Percentiles rank a stretch among this genome's conserved stretches.
These are phyloP conservation scores for Tricholoma hemisulphureum DNA, from an alignment of 768 basidiomycete species.

Conservation along the genomic window DNA sequence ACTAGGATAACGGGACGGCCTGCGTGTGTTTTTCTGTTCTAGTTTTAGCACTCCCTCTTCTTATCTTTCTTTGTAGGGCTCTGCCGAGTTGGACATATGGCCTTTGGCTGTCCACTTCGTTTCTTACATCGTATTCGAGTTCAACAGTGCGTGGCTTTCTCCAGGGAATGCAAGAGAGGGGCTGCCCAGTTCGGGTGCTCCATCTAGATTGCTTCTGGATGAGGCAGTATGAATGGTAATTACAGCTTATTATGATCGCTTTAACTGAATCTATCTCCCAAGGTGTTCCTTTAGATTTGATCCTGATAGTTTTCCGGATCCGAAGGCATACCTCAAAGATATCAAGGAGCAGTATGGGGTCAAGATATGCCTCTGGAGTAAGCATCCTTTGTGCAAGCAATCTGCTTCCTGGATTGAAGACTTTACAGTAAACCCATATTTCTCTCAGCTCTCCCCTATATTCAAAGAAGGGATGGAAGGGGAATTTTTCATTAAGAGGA, in stretches of 20 bases:
- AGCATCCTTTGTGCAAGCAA: conserved; percentile 14
- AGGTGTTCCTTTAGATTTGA: conserved; percentile 79
- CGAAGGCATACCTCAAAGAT: conserved; percentile 57
- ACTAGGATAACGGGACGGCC: conserved; percentile 65
- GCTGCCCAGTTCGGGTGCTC: conserved; percentile 66
- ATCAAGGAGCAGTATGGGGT: conserved; percentile 63
- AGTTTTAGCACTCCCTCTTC: conserved; percentile 13
- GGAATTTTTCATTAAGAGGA: conserved; percentile 71
- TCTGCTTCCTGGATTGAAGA: background rate
- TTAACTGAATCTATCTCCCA: conserved; percentile 23
- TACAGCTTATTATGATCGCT: conserved; percentile 9
- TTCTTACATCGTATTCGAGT: conserved; percentile 67
- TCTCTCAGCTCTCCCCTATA: conserved; percentile 65
- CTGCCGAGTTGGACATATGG: conserved; percentile 76
- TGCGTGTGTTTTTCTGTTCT: conserved; percentile 35
- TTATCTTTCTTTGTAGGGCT: conserved; percentile 40
- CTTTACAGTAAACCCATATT: conserved; percentile 64
- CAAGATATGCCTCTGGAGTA: conserved; percentile 74
- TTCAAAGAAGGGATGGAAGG: conserved; percentile 66
- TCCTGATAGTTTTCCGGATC: conserved; percentile 73
- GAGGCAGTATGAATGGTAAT: conserved; percentile 68
- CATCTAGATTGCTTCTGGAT: conserved; percentile 80
- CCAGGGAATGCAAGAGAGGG: conserved; percentile 64
- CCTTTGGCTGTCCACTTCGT: conserved; percentile 76
- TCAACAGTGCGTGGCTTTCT: conserved; percentile 70